Evolutionary conservation across 2,329 filamentous ascomycete species (phyloP).

Genomic region (Fusarium sp.): DNA sequence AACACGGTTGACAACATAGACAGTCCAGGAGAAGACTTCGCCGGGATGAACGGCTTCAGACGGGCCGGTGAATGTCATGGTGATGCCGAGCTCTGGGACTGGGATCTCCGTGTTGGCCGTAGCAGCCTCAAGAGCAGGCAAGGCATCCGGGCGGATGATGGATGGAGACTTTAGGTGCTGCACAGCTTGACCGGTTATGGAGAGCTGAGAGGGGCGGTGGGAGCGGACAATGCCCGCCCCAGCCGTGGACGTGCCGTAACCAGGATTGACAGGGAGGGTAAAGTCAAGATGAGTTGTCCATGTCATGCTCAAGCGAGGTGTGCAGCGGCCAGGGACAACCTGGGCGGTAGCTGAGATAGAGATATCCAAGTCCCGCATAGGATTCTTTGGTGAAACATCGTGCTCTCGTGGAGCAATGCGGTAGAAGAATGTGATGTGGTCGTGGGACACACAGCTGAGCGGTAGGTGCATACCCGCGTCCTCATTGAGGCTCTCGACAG

Average conservation of each 20-base stretch:
- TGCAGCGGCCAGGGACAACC: slow-evolving; percentile 63
- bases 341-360: slow-evolving; percentile 66
- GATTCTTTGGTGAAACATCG: slow-evolving; percentile 56
- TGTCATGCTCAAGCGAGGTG: slow-evolving; percentile 67
- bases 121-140: slow-evolving; percentile 65
- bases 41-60: slow-evolving; percentile 64
- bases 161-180: slow-evolving; percentile 66
- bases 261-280: slow-evolving; percentile 68
- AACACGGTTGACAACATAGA: slow-evolving; percentile 78
- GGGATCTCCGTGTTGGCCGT: slow-evolving; percentile 55
- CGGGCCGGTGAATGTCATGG: slow-evolving; percentile 75
- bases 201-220: slow-evolving; percentile 69
- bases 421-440: slow-evolving; percentile 79
- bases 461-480: slow-evolving; percentile 60
- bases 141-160: slow-evolving; percentile 64
- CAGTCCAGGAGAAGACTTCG: slow-evolving; percentile 73
- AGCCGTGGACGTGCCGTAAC: slow-evolving; percentile 61
- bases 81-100: slow-evolving; percentile 71
- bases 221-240: slow-evolving; percentile 65
- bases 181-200: slow-evolving; percentile 62
- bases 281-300: slow-evolving; percentile 77
- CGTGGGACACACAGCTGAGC: slow-evolving; percentile 70
- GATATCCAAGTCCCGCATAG: slow-evolving; percentile 63
- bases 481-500: slow-evolving; percentile 64
- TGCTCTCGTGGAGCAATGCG: slow-evolving; percentile 63